Evolutionary conservation across 371 early-diverging fungal species (phyloP).

Genomic region (Batkoa obscura): DNA sequence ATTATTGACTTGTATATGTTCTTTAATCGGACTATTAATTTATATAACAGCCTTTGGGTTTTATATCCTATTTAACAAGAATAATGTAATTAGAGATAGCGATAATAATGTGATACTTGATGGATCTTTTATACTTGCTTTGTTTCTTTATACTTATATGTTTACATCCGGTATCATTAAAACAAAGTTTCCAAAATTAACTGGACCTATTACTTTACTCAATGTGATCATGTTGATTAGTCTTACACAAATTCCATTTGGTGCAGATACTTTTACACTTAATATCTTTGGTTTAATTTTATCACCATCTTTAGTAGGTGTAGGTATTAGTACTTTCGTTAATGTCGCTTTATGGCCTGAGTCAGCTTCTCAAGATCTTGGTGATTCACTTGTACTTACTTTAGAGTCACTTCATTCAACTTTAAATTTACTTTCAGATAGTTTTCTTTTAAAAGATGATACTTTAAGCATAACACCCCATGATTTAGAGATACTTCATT

Average conservation of each 20-base stretch:
- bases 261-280: not conserved
- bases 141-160: not conserved
- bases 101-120: not conserved
- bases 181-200: not conserved
- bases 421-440: not conserved
- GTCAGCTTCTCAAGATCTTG: not conserved
- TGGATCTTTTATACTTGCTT: conserved; percentile 5
- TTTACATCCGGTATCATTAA: not conserved
- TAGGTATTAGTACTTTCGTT: not conserved
- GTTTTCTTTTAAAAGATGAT: not conserved
- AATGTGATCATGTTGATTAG: not conserved
- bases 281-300: not conserved
- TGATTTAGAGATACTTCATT: conserved; percentile 2
- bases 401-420: not conserved
- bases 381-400: not conserved
- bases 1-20: not conserved
- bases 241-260: not conserved
- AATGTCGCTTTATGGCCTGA: conserved; percentile 5
- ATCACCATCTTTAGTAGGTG: not conserved
- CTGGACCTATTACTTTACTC: not conserved
- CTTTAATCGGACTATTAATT: not conserved
- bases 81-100: not conserved
- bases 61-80: not conserved
- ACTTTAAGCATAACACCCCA: not conserved
- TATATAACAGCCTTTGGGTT: not conserved